Percentiles rank a stretch among this genome's conserved stretches.
Conservation (phyloP, 306 rosid species). For the Oxytropis ochrocephala region DNA sequence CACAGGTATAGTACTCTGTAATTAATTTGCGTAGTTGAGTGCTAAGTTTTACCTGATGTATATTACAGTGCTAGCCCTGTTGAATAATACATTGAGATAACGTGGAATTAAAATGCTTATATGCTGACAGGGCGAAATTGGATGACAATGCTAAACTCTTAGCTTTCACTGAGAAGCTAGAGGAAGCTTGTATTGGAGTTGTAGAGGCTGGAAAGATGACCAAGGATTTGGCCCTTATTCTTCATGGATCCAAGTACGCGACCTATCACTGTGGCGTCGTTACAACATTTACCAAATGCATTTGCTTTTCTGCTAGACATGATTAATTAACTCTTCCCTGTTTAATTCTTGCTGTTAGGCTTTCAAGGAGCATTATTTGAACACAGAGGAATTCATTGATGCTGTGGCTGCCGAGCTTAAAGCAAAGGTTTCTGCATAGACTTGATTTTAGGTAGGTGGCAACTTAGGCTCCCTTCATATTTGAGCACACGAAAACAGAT, state of each 20-base stretch:
- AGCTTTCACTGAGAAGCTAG: slow-evolving; percentile 76
- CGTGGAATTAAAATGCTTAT: neutral
- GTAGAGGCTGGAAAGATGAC: slow-evolving; percentile 99
- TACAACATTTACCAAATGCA: neutral
- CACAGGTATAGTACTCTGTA: slow-evolving; percentile 57
- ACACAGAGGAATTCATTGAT: slow-evolving; percentile 90
- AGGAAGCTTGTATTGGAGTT: slow-evolving; percentile 67
- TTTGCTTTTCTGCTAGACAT: neutral
- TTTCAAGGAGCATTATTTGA: slow-evolving; percentile 74
- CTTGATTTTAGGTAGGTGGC: slow-evolving; percentile 21
- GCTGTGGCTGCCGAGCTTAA: slow-evolving; percentile 75
- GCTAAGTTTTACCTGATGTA: neutral
- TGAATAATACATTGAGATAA: neutral
- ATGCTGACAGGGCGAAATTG: slow-evolving; percentile 70
- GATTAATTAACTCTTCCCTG: neutral
- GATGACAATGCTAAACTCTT: slow-evolving; percentile 66
- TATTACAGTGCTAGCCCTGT: neutral
- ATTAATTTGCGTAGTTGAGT: neutral
- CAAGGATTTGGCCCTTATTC: slow-evolving; percentile 95
- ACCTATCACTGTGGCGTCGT: neutral
- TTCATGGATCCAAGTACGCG: slow-evolving; percentile 81
- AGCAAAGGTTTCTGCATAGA: slow-evolving; percentile 43
- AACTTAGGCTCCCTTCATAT: neutral
- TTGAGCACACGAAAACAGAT: neutral
- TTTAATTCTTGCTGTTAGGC: slow-evolving; percentile 38